These are phyloP conservation scores for Secale cereale DNA, from an alignment of 176 grass and related monocot genomes.

Conservation along the genomic window DNA sequence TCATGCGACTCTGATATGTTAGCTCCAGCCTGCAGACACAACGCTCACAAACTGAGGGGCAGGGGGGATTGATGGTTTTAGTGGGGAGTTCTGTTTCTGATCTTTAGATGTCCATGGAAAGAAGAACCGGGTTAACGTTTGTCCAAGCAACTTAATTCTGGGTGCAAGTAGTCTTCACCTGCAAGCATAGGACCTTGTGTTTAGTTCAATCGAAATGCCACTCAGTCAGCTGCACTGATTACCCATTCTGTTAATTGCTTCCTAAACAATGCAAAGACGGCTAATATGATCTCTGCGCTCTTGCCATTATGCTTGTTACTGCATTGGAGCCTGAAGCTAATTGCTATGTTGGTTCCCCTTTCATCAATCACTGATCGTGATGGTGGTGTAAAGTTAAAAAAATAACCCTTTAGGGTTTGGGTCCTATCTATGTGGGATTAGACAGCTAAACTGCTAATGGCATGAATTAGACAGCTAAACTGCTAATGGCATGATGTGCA, in stretches of 20 bases:
- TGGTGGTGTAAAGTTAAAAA: not conserved
- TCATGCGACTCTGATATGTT: not conserved
- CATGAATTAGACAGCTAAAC: not conserved
- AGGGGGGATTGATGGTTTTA: not conserved
- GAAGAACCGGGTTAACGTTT: not conserved
- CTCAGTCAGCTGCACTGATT: not conserved
- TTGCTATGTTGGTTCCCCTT: not conserved
- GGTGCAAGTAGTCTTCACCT: not conserved
- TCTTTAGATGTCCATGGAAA: not conserved
- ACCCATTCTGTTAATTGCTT: not conserved
- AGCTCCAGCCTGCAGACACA: not conserved
- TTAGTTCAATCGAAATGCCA: not conserved
- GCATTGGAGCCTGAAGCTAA: not conserved
- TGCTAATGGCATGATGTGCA: not conserved
- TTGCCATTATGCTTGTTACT: not conserved
- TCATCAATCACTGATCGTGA: not conserved
- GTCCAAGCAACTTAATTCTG: not conserved
- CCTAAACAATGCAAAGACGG: not conserved
- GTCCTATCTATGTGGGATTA: not conserved
- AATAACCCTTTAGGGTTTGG: not conserved
- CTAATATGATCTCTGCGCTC: not conserved
- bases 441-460: not conserved
- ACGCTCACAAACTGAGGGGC: not conserved
- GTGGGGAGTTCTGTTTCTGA: not conserved
- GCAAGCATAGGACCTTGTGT: not conserved